Conservation (phyloP, 2,329 filamentous ascomycete genomes). For the Colletotrichum graminicola region DNA sequence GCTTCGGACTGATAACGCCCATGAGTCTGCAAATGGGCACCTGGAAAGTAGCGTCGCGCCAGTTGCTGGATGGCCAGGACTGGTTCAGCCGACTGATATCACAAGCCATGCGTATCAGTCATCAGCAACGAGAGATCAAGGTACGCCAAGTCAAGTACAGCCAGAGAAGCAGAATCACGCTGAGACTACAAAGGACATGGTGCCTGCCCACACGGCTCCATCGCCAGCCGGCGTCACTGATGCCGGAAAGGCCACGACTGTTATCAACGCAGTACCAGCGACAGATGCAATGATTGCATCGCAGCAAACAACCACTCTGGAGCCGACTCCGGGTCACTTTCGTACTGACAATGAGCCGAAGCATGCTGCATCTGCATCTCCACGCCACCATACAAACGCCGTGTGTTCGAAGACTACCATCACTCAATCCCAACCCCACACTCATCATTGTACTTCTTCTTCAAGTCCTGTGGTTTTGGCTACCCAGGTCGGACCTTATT, state of each 20-base stretch:
- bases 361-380: not conserved
- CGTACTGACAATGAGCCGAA: not conserved
- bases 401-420: not conserved
- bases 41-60: not conserved
- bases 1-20: slow-evolving; percentile 14
- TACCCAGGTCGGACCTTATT: slow-evolving; percentile 6
- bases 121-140: slow-evolving; percentile 24
- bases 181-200: slow-evolving; percentile 36
- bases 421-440: not conserved
- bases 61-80: not conserved
- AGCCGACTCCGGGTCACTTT: not conserved
- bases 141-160: slow-evolving; percentile 28
- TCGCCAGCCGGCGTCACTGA: slow-evolving; percentile 21
- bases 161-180: slow-evolving; percentile 22
- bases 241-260: not conserved
- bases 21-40: not conserved
- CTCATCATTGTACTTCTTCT: not conserved
- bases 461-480: not conserved
- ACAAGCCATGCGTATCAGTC: slow-evolving; percentile 19
- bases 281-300: not conserved
- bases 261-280: not conserved
- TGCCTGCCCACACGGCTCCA: not conserved
- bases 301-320: slow-evolving; percentile 2
- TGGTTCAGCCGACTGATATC: not conserved
- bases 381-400: not conserved